These are phyloP conservation scores for Trichoderma lentiforme DNA, from an alignment of 2,329 filamentous ascomycete genomes.

Conservation along the genomic window DNA sequence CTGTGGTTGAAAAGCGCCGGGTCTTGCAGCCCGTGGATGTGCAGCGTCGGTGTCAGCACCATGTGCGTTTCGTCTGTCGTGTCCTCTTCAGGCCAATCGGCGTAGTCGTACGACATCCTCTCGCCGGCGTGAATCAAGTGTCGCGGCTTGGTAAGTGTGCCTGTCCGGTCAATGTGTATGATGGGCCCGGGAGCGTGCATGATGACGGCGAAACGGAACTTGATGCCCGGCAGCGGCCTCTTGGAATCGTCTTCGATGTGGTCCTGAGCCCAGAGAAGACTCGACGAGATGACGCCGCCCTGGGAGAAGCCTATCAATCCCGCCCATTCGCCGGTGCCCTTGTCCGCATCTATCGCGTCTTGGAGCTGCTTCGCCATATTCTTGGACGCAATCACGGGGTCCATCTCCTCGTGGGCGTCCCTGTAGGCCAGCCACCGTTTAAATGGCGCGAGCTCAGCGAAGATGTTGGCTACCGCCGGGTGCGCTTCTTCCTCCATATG, in stretches of 20 bases:
- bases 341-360: conserved; percentile 51
- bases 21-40: conserved; percentile 53
- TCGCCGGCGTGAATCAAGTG: conserved; percentile 27
- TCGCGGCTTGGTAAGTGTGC: conserved; percentile 50
- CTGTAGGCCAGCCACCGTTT: conserved; percentile 60
- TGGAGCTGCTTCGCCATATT: conserved; percentile 40
- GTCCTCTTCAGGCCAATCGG: conserved; percentile 45
- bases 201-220: conserved; percentile 36
- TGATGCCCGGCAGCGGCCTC: conserved; percentile 19
- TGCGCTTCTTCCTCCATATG: conserved; percentile 63
- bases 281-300: conserved; percentile 60
- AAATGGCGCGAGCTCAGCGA: conserved; percentile 64
- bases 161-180: conserved; percentile 35
- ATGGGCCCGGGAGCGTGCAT: conserved; percentile 35
- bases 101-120: conserved; percentile 22
- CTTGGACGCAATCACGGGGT: conserved; percentile 35
- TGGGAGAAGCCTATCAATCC: conserved; percentile 65
- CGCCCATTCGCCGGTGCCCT: conserved; percentile 56
- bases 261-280: conserved; percentile 60
- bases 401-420: conserved; percentile 51
- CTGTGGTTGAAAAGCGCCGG: conserved; percentile 52
- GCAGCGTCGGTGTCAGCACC: conserved; percentile 34
- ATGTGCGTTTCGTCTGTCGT: conserved; percentile 29
- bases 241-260: conserved; percentile 26
- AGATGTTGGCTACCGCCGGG: conserved; percentile 61